Conservation (phyloP, 2,329 filamentous ascomycete species). For the Cladophialophora chaetospira region DNA sequence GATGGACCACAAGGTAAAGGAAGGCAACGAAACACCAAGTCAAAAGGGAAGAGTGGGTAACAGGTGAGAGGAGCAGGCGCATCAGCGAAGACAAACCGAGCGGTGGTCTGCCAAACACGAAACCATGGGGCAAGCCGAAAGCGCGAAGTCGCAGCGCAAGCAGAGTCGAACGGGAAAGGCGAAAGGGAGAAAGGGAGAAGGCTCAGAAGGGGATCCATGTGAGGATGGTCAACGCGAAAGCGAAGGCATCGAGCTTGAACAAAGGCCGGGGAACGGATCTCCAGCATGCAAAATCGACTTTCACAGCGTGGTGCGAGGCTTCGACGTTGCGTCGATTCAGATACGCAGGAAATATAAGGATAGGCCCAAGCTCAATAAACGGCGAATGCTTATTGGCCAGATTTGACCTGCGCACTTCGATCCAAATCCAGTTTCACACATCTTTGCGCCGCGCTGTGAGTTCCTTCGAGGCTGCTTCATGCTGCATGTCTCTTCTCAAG, state of each 20-base stretch:
- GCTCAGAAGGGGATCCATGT: no score
- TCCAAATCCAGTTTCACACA: not conserved
- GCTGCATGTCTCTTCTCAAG: not conserved
- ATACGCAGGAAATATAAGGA: constrained; percentile 4
- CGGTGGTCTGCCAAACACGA: constrained; percentile 7
- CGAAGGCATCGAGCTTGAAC: constrained; percentile 1
- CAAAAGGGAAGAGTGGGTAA: constrained; percentile 11
- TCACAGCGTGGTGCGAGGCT: constrained; percentile 10
- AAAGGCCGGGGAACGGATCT: not conserved
- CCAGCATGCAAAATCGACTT: not conserved
- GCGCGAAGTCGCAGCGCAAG: not conserved
- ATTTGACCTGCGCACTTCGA: not conserved
- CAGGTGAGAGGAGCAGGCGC: constrained; percentile 5
- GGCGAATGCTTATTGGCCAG: not conserved
- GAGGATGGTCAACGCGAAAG: not conserved
- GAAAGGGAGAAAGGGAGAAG: constrained; percentile 3
- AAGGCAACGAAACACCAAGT: constrained; percentile 18
- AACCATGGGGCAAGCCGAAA: constrained; percentile 7
- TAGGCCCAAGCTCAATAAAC: not conserved
- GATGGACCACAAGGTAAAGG: constrained; percentile 19
- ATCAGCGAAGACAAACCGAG: constrained; percentile 3
- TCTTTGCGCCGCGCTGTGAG: not conserved
- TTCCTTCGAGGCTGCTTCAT: not conserved
- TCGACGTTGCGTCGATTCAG: not conserved
- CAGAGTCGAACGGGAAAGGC: not conserved